These are phyloP conservation scores for Trichoderma hamatum DNA, from an alignment of 2,329 filamentous ascomycete species.

Conservation along the genomic window DNA sequence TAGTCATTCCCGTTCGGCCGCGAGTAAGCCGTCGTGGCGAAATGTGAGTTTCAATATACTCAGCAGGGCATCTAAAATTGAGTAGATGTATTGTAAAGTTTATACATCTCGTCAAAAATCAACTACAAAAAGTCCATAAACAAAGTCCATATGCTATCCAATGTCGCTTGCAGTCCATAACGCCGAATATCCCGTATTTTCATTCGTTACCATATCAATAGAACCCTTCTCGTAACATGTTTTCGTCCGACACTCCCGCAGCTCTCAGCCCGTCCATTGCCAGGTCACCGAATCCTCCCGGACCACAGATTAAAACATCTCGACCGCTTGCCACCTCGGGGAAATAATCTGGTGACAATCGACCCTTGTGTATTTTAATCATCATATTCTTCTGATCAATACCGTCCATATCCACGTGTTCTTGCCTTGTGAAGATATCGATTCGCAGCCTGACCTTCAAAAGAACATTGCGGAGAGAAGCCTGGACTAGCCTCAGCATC, in stretches of 20 bases:
- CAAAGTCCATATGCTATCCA: background rate
- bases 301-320: constrained; percentile 25
- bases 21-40: background rate
- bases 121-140: background rate
- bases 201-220: background rate
- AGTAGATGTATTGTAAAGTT: background rate
- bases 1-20: background rate
- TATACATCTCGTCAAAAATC: background rate
- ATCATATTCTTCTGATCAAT: constrained; percentile 1
- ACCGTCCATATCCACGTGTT: constrained; percentile 7
- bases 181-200: background rate
- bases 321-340: constrained; percentile 2
- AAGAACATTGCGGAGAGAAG: background rate
- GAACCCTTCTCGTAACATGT: constrained; percentile 17
- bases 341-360: constrained; percentile 5
- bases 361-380: constrained; percentile 9
- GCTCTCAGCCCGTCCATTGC: constrained; percentile 20
- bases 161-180: background rate
- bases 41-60: no score
- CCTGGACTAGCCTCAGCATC: constrained; percentile 21
- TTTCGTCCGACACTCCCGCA: constrained; percentile 10
- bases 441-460: constrained; percentile 11
- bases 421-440: constrained; percentile 15
- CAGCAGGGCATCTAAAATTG: no score
- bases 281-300: constrained; percentile 20